Evolutionary conservation across 768 basidiomycete genomes (phyloP), one percentile per base, ranked within the genome.

Genomic region (Tylopilus subfusipes): DNA sequence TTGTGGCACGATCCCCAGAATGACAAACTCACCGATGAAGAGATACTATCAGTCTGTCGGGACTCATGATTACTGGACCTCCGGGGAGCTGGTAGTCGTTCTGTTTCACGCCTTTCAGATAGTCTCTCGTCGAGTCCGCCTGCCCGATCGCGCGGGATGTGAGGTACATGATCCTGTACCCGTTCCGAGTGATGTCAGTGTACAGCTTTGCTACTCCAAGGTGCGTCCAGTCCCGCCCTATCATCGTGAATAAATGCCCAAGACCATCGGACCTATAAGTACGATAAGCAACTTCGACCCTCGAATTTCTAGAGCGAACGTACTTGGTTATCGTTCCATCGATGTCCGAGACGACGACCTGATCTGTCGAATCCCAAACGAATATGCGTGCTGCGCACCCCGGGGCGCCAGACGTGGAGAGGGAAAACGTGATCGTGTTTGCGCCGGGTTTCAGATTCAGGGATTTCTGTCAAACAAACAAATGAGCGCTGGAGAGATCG

Each of bases 291-390:
- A 48, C 6, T 1, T 29, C 30, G 25, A 36, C 18, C 7, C 19
- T 42, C 19, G 8, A 44, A 36, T 5, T 30, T 18, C 18, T 9
- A 19, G 9, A 29, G 10, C 2, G 3, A 18, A 65, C 82, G 22
- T 59, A 96, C 93, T 98, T 98, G 10, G 97, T 99, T 66, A 99
- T 99, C 1, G 96, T 99, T 7, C 97, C 97, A 65, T 99, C 97
- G 56, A 99, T 98, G 65, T 99, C 97, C 39, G 94, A 97, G 38
- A 99, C 84, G 24, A 99, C 90, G 21, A 99, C 83, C 3, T 81
- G 79, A 64, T 97, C 94, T 3, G 85, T 85, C n/a, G 85, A 82
- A 53, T 98, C 91, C 95, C 94, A 98, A 22, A 98, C 78, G 61
- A 99, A 99, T 56, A 99, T 90, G 5, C 93, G 81, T 19, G 97